Percentiles rank a stretch among this genome's conserved stretches.
Evolutionary conservation across 116 monocot species (phyloP).

Genomic region (Dioscorea cayenensis): DNA sequence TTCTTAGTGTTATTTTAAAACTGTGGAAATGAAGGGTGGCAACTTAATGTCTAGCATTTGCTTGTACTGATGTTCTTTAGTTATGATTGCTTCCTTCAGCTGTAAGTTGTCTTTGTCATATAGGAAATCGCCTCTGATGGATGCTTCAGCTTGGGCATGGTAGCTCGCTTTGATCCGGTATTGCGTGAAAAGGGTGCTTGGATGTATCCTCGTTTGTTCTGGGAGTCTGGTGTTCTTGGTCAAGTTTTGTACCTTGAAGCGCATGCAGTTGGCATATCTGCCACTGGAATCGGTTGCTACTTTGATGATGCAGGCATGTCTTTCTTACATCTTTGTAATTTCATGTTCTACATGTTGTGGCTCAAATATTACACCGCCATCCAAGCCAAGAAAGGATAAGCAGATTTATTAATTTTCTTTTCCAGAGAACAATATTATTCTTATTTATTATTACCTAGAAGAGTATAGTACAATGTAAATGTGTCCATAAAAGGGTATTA

Average conservation of each 20-base stretch:
- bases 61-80: background rate
- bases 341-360: background rate
- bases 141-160: constrained; percentile 96
- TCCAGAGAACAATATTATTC: too few species aligned
- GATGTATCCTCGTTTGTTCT: constrained; percentile 99
- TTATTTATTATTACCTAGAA: too few species aligned
- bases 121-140: constrained; percentile 99
- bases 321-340: background rate
- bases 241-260: constrained; percentile 96
- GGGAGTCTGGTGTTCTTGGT: constrained; percentile 96
- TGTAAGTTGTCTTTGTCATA: background rate
- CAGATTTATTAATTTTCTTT: too few species aligned
- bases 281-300: constrained; percentile 99
- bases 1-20: too few species aligned
- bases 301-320: constrained; percentile 90
- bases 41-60: background rate
- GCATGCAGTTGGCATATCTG: constrained; percentile 95
- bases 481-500: too few species aligned
- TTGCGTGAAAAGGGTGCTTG: constrained; percentile 74
- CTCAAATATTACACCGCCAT: background rate
- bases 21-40: too few species aligned
- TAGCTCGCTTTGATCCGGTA: constrained; percentile 78
- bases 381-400: background rate
- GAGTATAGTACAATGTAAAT: too few species aligned
- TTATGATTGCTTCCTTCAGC: background rate